phyloP scores from a whole-genome alignment of 305 asterid species.

The Fraxinus latifolia region DNA sequence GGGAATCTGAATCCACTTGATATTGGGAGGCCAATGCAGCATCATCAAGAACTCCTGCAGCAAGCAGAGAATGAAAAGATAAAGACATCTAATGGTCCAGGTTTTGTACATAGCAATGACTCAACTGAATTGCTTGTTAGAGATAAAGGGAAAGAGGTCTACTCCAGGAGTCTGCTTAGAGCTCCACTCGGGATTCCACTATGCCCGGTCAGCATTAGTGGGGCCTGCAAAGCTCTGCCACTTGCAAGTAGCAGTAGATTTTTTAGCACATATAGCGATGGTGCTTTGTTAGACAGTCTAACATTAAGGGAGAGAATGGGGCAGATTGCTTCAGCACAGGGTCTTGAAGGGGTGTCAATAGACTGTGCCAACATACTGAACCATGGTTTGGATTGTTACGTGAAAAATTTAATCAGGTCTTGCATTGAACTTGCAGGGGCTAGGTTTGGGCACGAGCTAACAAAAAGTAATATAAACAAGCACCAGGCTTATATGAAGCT shows the following conservation, averaged over 20 bases:
- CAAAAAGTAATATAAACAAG: slow-evolving; percentile 40
- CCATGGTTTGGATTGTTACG: slow-evolving; percentile 54
- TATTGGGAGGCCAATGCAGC: slow-evolving; percentile 42
- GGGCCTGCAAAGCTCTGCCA: slow-evolving; percentile 51
- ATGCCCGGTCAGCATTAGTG: slow-evolving; percentile 65
- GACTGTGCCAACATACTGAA: slow-evolving; percentile 56
- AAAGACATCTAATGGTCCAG: slow-evolving; percentile 36
- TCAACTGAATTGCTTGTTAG: slow-evolving; percentile 34
- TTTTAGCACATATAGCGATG: slow-evolving; percentile 28
- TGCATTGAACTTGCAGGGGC: slow-evolving; percentile 47
- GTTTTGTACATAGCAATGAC: slow-evolving; percentile 47
- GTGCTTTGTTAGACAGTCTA: slow-evolving; percentile 51
- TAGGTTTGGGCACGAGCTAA: slow-evolving; percentile 37
- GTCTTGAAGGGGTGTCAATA: slow-evolving; percentile 56
- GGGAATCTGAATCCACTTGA: slow-evolving; percentile 46
- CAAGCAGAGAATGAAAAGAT: slow-evolving; percentile 27
- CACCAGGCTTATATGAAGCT: slow-evolving; percentile 42
- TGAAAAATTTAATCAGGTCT: slow-evolving; percentile 52
- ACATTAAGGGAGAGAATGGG: slow-evolving; percentile 58
- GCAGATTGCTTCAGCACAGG: slow-evolving; percentile 52
- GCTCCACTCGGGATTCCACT: slow-evolving; percentile 88
- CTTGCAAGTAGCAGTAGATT: slow-evolving; percentile 44
- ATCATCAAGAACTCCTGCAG: slow-evolving; percentile 36
- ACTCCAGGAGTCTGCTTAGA: slow-evolving; percentile 54
- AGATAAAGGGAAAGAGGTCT: slow-evolving; percentile 41